These are phyloP conservation scores for Capronia americana DNA, from an alignment of 2,329 filamentous ascomycete species.

Conservation along the genomic window DNA sequence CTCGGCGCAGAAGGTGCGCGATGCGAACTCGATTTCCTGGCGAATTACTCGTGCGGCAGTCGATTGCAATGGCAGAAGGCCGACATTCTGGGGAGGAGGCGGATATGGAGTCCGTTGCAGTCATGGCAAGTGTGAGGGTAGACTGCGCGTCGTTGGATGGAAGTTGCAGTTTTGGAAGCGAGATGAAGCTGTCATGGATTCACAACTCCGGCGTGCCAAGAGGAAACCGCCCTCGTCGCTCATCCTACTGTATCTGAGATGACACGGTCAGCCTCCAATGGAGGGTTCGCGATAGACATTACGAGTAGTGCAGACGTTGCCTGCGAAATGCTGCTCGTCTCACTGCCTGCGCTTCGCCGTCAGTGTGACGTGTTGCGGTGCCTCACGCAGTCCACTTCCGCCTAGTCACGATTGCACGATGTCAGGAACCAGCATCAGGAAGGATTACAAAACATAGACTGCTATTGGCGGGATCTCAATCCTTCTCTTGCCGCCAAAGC, in stretches of 20 bases:
- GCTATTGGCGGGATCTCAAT: neutral
- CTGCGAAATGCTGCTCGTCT: neutral
- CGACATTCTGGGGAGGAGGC: neutral
- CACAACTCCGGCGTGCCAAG: neutral
- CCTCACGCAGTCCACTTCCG: neutral
- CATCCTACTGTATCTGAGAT: too few relatives aligned
- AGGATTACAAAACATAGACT: neutral
- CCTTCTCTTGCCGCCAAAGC: neutral
- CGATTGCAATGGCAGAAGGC: neutral
- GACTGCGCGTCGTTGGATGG: neutral
- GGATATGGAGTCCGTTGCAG: neutral
- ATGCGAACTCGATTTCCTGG: neutral
- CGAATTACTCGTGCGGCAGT: neutral
- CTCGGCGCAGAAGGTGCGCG: neutral
- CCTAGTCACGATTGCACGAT: neutral
- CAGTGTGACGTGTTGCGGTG: neutral
- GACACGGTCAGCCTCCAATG: neutral
- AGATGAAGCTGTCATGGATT: constrained; percentile 6
- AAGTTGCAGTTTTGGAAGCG: neutral
- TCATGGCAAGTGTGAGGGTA: neutral
- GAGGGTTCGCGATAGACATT: neutral
- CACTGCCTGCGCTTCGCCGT: neutral
- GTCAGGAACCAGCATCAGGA: neutral
- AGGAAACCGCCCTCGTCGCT: too few relatives aligned
- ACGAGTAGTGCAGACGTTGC: neutral